Evolutionary conservation across 345 rosid genomes (phyloP), one percentile per base, ranked within the genome.

Genomic region (Eutrema yunnanense): DNA sequence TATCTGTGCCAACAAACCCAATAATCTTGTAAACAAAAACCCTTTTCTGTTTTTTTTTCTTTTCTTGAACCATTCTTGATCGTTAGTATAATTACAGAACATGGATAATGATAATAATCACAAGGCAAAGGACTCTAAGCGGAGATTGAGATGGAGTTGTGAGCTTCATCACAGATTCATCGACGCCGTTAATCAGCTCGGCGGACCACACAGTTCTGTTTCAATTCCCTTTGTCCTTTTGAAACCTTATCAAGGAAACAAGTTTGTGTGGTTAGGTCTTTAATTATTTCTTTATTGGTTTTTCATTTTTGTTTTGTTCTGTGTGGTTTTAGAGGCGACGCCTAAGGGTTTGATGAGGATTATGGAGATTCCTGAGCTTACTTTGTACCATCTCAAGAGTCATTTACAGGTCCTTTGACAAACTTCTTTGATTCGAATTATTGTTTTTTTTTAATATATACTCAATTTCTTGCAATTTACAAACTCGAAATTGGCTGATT

Each of bases 331-430:
- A 57, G 43, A 57, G 62, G 62, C 62, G 43, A 57, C 44, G 14
- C 62, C 62, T 9, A 54, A 55, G 26, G 33, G 90, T 16, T 88
- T 90, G 14, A 83, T 88, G 92, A 86, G 85, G 67, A 79, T 79
- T 42, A 87, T 90, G 90, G 92, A 88, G 63, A 83, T 88, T 82
- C 92, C 86, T 2, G 95, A 88, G 57, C 95, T 88, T 72, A 90
- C 92, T 50, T 78, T 67, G 42, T 33, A 55, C 60, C 60, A 55
- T 33, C 60, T 55, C 41, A 55, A 55, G 60, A 55, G 26, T 33
- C 26, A 55, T 33, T 55, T 55, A 55, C 60, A 55, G 60, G 60
- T 55, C 16, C 9, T 32, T 54, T 7, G 11, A 54, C 6, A 32
- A 54, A 33, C 3, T 55, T 13, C 41, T 13, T 33, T 14, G 27